These are phyloP conservation scores for Cyberlindnera misumaiensis DNA, from an alignment of 805 yeast genomes.

Conservation along the genomic window DNA sequence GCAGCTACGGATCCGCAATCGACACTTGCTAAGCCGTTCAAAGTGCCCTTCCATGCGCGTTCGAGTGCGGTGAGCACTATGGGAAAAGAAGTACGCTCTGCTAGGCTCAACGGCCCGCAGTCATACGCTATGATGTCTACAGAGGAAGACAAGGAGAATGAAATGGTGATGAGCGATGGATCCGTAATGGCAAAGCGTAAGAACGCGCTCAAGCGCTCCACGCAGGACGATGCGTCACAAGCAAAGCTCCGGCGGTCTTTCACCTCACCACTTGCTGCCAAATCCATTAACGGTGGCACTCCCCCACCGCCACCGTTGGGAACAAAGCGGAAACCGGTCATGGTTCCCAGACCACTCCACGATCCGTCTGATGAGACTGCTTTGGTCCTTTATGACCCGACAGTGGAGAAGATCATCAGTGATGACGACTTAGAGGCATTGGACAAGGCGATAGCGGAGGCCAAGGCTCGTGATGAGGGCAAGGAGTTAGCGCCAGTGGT, in stretches of 20 bases:
- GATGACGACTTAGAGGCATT: constrained; percentile 23
- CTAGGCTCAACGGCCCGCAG: constrained; percentile 30
- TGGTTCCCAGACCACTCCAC: constrained; percentile 89
- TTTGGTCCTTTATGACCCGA: constrained; percentile 90
- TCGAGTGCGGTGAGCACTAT: constrained; percentile 17
- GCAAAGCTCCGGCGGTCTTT: constrained; percentile 42
- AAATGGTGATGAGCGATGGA: constrained; percentile 29
- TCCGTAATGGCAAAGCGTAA: constrained; percentile 29
- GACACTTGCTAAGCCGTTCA: constrained; percentile 60
- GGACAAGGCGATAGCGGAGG: constrained; percentile 26
- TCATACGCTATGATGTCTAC: constrained; percentile 34
- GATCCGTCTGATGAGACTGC: constrained; percentile 94
- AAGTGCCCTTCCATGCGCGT: constrained; percentile 45
- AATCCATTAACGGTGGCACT: constrained; percentile 15
- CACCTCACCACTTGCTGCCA: constrained; percentile 51
- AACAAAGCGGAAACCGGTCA: constrained; percentile 55
- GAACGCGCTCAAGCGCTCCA: constrained; percentile 55
- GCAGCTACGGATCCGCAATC: constrained; percentile 44
- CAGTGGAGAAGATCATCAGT: constrained; percentile 51
- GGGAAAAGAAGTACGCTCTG: constrained; percentile 22
- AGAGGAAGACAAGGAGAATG: constrained; percentile 29
- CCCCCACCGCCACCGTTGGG: constrained; percentile 80
- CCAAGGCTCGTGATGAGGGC: constrained; percentile 24
- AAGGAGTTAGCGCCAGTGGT: constrained; percentile 6
- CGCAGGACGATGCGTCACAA: constrained; percentile 35